Evolutionary conservation across 1,284 basidiomycete species (phyloP).

Genomic region (Phaffia rhodozyma): DNA sequence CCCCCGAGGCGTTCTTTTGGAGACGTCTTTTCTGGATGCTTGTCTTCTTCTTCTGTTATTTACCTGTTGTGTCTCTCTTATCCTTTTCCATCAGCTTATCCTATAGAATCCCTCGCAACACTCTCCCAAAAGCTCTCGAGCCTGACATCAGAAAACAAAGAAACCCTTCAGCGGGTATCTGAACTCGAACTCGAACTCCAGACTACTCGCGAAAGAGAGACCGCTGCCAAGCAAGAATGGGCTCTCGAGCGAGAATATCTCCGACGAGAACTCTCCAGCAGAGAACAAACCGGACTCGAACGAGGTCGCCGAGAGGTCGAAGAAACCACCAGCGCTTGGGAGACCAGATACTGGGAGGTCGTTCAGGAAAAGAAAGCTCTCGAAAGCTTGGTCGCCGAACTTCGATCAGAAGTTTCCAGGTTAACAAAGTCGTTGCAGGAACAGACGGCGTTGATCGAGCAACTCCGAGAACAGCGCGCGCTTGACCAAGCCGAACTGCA

Average conservation of each 20-base stretch:
- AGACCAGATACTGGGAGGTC: slow-evolving; percentile 51
- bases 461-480: slow-evolving; percentile 51
- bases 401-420: slow-evolving; percentile 59
- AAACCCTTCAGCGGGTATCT: slow-evolving; percentile 59
- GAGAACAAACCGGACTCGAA: slow-evolving; percentile 22
- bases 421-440: slow-evolving; percentile 63
- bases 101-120: slow-evolving; percentile 4
- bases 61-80: not conserved
- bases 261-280: slow-evolving; percentile 23
- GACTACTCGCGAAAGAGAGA: slow-evolving; percentile 22
- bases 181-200: slow-evolving; percentile 74
- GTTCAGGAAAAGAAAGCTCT: slow-evolving; percentile 79
- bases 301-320: slow-evolving; percentile 38
- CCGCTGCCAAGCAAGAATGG: slow-evolving; percentile 18
- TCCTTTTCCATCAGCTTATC: not conserved
- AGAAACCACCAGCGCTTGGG: slow-evolving; percentile 21
- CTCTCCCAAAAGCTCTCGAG: slow-evolving; percentile 37
- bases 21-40: no score
- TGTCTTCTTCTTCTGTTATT: not conserved
- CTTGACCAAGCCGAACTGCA: slow-evolving; percentile 49
- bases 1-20: no score
- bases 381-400: slow-evolving; percentile 57
- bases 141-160: slow-evolving; percentile 65
- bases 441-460: slow-evolving; percentile 50
- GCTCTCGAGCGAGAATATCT: slow-evolving; percentile 25